Percentiles rank a stretch among this genome's conserved stretches.
Conservation (phyloP, 768 basidiomycete genomes). For the Collybiopsis confluens region DNA sequence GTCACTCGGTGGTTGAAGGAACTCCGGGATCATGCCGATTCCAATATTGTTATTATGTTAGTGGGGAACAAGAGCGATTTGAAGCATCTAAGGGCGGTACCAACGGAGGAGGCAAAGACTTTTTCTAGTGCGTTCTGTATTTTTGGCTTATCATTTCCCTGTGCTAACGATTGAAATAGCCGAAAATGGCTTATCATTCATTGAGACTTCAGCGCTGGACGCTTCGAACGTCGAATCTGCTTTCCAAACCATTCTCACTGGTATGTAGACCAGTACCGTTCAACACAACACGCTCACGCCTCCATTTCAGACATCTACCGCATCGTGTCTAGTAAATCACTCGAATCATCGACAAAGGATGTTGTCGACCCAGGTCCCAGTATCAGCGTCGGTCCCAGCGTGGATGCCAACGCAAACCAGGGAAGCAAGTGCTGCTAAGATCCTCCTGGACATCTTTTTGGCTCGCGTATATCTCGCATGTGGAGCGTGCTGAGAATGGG, state of each 20-base stretch:
- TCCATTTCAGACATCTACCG: conserved; percentile 82
- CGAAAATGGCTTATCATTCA: conserved; percentile 90
- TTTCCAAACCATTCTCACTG: conserved; percentile 94
- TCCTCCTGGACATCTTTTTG: background rate
- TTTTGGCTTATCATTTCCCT: background rate
- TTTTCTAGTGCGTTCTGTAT: conserved; percentile 66
- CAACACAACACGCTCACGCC: no score
- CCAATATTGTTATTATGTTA: conserved; percentile 93
- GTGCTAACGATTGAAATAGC: conserved; percentile 36
- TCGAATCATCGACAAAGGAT: conserved; percentile 78
- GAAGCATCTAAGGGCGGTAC: conserved; percentile 93
- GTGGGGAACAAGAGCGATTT: conserved; percentile 99
- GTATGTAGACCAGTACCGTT: no score
- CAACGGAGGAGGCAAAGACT: conserved; percentile 94
- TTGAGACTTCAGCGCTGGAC: conserved; percentile 99
- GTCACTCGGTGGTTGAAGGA: conserved; percentile 97
- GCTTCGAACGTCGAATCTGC: conserved; percentile 97
- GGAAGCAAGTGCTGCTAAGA: conserved; percentile 62
- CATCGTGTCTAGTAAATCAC: conserved; percentile 92
- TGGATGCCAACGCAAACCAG: conserved; percentile 55
- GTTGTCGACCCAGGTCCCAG: conserved; percentile 81
- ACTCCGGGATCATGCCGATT: conserved; percentile 89
- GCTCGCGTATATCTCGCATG: background rate
- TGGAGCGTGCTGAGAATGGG: background rate
- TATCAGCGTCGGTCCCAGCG: conserved; percentile 78